Conservation (phyloP, 345 rosid genomes). For the Noccaea caerulescens region DNA sequence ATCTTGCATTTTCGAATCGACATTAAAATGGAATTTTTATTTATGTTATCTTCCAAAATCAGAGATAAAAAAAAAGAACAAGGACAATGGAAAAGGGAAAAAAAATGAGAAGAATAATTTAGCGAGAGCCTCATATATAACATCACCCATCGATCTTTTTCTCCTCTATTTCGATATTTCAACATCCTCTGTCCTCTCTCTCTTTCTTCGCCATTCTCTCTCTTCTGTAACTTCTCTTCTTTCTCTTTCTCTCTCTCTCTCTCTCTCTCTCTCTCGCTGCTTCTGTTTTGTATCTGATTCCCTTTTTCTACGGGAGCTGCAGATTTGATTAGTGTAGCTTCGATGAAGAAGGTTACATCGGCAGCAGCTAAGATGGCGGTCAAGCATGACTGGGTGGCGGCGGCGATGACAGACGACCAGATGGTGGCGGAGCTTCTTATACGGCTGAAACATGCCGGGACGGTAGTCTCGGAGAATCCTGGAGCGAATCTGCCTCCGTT, state of each 20-base stretch:
- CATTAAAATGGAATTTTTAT: slow-evolving; percentile 10
- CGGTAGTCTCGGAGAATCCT: slow-evolving; percentile 36
- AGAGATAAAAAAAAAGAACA: background rate
- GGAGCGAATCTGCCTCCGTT: slow-evolving; percentile 43
- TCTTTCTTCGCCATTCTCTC: slow-evolving; percentile 28
- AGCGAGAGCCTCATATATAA: slow-evolving; percentile 39
- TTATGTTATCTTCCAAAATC: background rate
- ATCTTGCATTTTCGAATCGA: slow-evolving; percentile 24
- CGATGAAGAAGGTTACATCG: slow-evolving; percentile 33
- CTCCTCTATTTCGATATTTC: slow-evolving; percentile 28
- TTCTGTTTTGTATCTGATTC: slow-evolving; percentile 17
- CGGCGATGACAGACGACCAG: slow-evolving; percentile 70
- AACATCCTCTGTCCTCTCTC: slow-evolving; percentile 39
- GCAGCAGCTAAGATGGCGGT: slow-evolving; percentile 27
- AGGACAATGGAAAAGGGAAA: background rate
- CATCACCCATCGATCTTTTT: slow-evolving; percentile 25
- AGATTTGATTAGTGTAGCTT: slow-evolving; percentile 14
- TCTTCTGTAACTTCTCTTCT: slow-evolving; percentile 35
- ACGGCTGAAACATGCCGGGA: slow-evolving; percentile 51
- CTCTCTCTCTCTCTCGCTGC: slow-evolving; percentile 15
- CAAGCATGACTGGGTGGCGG: slow-evolving; percentile 69
- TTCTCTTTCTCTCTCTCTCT: slow-evolving; percentile 26
- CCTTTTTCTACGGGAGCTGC: slow-evolving; percentile 8
- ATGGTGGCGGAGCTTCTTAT: slow-evolving; percentile 72
- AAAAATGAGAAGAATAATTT: slow-evolving; percentile 23